Conservation (phyloP, 2,329 filamentous ascomycete genomes). For the Ploettnerulaceae sp. region DNA sequence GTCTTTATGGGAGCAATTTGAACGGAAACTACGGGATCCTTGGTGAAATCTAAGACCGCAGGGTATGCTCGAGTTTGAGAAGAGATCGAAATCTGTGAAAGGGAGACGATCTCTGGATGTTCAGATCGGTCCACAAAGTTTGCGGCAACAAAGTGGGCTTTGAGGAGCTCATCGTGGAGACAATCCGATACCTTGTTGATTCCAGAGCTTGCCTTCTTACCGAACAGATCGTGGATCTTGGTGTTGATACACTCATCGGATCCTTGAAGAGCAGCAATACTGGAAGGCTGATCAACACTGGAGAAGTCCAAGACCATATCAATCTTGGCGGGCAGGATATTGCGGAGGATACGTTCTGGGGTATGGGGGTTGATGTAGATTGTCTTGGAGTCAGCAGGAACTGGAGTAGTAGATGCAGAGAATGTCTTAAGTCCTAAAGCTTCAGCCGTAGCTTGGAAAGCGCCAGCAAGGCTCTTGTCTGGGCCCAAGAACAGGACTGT, state of each 20-base stretch:
- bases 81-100: slow-evolving; percentile 6
- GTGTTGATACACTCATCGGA: slow-evolving; percentile 11
- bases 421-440: slow-evolving; percentile 11
- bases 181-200: slow-evolving; percentile 10
- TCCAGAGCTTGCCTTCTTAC: slow-evolving; percentile 8
- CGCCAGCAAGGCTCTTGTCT: slow-evolving; percentile 9
- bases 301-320: slow-evolving; percentile 15
- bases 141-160: slow-evolving; percentile 14
- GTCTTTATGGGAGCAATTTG: slow-evolving; percentile 12
- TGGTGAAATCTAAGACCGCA: slow-evolving; percentile 12
- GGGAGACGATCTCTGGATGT: slow-evolving; percentile 4
- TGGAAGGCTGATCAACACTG: slow-evolving; percentile 8
- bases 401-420: slow-evolving; percentile 8
- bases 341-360: slow-evolving; percentile 10
- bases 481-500: slow-evolving; percentile 11
- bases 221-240: slow-evolving; percentile 12
- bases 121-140: slow-evolving; percentile 13
- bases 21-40: slow-evolving; percentile 8
- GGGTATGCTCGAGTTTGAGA: background rate
- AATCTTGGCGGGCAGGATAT: slow-evolving; percentile 10
- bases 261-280: slow-evolving; percentile 8
- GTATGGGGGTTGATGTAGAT: slow-evolving; percentile 14
- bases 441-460: slow-evolving; percentile 10
- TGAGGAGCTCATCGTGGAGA: slow-evolving; percentile 12
- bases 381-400: slow-evolving; percentile 3